phyloP scores from a whole-genome alignment of 202 grass and related monocot species.

The Schoenoplectus tabernaemontani region DNA sequence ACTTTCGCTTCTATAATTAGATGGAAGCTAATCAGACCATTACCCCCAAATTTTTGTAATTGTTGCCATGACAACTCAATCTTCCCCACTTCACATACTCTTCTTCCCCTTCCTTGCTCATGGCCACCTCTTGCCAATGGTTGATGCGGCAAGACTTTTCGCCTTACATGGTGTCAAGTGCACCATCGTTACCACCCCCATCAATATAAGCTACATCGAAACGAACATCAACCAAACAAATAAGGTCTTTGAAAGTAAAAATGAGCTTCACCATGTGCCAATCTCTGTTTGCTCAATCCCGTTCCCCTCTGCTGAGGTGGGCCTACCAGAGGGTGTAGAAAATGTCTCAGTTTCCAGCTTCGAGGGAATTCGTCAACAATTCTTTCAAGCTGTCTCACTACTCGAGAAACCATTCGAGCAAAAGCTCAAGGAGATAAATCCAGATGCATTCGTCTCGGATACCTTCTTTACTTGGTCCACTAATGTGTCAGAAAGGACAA shows the following conservation, averaged over 20 bases:
- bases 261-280: not conserved
- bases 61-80: conserved; percentile 25
- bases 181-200: conserved; percentile 59
- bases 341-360: conserved; percentile 2
- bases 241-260: not conserved
- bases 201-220: conserved; percentile 34
- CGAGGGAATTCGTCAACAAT: conserved; percentile 14
- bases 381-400: not conserved
- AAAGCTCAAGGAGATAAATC: conserved; percentile 20
- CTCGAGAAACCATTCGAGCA: conserved; percentile 43
- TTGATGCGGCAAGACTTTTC: conserved; percentile 53
- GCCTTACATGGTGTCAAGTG: conserved; percentile 39
- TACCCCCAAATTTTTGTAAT: not conserved
- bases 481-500: conserved; percentile 23
- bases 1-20: not conserved
- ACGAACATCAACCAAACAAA: conserved; percentile 46
- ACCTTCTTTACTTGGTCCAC: conserved; percentile 43
- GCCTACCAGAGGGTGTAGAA: conserved; percentile 37
- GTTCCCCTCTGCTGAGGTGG: conserved; percentile 41
- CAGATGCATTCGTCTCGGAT: conserved; percentile 41
- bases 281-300: conserved; percentile 22
- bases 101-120: conserved; percentile 61
- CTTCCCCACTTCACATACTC: conserved; percentile 50
- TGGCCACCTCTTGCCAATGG: conserved; percentile 58
- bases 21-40: not conserved